A percentile compares a stretch with the other conserved stretches of the same genome.
phyloP scores from a whole-genome alignment of 2,329 filamentous ascomycete species.

The Curvularia lunata region DNA sequence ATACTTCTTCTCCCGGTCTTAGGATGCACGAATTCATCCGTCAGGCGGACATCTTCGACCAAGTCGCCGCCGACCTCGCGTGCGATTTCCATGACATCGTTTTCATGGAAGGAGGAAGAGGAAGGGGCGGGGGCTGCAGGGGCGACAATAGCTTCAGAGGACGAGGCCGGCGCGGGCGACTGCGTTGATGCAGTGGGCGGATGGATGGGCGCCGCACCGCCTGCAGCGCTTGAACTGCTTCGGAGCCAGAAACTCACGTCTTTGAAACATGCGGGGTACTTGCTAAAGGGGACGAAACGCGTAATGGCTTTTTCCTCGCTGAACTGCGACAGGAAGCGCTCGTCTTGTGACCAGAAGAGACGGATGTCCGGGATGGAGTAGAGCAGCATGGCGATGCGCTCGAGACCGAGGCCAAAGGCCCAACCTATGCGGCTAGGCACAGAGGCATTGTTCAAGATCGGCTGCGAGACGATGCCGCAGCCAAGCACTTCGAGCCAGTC shows the following conservation, averaged over 20 bases:
- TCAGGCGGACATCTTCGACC: conserved; percentile 84
- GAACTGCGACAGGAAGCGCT: conserved; percentile 88
- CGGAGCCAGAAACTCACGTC: conserved; percentile 93
- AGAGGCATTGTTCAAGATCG: conserved; percentile 77
- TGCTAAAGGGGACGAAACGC: conserved; percentile 86
- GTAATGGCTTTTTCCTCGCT: conserved; percentile 54
- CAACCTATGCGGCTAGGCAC: conserved; percentile 80
- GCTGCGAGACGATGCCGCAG: conserved; percentile 87
- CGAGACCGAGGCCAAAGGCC: conserved; percentile 94
- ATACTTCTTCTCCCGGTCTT: conserved; percentile 82
- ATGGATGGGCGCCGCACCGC: conserved; percentile 30
- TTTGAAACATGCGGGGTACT: conserved; percentile 85
- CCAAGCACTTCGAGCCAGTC: conserved; percentile 97
- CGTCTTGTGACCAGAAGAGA: conserved; percentile 90
- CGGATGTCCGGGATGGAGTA: conserved; percentile 97
- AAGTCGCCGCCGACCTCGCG: conserved; percentile 80
- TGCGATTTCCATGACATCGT: conserved; percentile 96
- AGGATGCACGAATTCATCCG: conserved; percentile 88
- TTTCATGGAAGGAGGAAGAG: conserved; percentile 74
- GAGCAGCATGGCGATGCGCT: conserved; percentile 95
- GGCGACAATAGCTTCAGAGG: conserved; percentile 29
- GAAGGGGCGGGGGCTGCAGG: conserved; percentile 46
- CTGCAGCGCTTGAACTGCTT: conserved; percentile 29
- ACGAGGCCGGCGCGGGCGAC: background rate
- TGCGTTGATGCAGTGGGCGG: conserved; percentile 17